Evolutionary conservation across 1,284 basidiomycete genomes (phyloP), one percentile per base, ranked within the genome.

Genomic region (Meripilus lineatus): DNA sequence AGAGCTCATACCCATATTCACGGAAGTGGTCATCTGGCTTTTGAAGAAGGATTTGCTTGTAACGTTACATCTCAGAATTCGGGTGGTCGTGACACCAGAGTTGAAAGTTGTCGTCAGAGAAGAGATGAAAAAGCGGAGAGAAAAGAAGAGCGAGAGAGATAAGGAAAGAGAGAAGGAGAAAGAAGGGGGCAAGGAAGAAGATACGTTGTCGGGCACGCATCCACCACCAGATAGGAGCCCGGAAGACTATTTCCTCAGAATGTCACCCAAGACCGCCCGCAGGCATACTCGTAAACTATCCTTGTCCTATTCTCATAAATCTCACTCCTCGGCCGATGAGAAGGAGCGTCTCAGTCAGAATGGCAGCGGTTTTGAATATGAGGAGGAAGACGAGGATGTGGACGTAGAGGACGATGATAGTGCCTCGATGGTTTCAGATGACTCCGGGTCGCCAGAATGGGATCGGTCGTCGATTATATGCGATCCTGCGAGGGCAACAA

Each of bases 11-110:
- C 71, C 79, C 13, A 64, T 82, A 33, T 95, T 89, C 58, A 76
- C 88, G 45, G 81, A 89, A 32, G 86, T 93, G 28, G 79, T 98
- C n/a, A 67, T 88, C 35, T 99, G 94, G 93, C 79, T 98, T 69
- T 74, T 99, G 30, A 86, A 89, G 51, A 80, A 84, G 40, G 89
- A 91, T 53, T 74, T 98, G 47, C 71, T 97, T 18, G 77, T 89
- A 44, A 89, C 91, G 25, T 72, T 94, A 35, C 93, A 94, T 60
- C 79, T 93, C 6, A 81, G 88, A 32, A 80, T 95, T 41, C 82
- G 94, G 30, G 74, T 98, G 26, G 75, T 94, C 17, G 92, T 88
- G 0, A 84, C 88, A 0, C 72, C 76, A 2, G 77, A 79, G 33
- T 69, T 97, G 46, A 97, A 97, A 64, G 65, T 23, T 66, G 64